A percentile compares a stretch with the other conserved stretches of the same genome.
Conservation (phyloP, 2,329 filamentous ascomycete genomes). For the Pestalotiopsis sp. region DNA sequence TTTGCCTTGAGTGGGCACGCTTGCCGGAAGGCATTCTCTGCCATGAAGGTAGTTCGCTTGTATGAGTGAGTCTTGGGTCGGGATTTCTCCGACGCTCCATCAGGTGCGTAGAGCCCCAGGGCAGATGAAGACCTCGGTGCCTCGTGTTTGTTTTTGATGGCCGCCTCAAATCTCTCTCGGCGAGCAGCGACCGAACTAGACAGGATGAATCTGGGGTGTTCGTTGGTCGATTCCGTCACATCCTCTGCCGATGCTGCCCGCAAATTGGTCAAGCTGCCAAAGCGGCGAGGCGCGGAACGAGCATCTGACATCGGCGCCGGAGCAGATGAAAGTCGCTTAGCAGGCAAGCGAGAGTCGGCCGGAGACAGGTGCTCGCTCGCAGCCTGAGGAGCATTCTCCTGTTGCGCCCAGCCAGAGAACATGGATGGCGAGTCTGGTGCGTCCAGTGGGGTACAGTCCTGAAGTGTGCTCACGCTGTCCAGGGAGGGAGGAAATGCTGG, state of each 20-base stretch:
- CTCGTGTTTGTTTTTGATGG: neutral
- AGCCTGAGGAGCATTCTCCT: neutral
- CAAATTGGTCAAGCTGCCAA: conserved; percentile 13
- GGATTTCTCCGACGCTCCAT: neutral
- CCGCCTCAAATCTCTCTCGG: neutral
- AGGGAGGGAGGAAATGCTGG: conserved; percentile 21
- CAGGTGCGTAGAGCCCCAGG: neutral
- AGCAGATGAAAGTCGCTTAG: conserved; percentile 5
- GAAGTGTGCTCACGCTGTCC: neutral
- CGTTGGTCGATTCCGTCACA: neutral
- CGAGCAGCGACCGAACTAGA: neutral
- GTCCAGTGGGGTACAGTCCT: neutral
- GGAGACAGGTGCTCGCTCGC: neutral
- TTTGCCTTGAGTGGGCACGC: neutral
- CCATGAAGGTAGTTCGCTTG: conserved; percentile 4
- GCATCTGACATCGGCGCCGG: neutral
- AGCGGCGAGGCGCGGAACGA: conserved; percentile 5
- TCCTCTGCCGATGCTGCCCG: neutral
- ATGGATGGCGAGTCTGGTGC: conserved; percentile 9
- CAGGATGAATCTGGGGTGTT: conserved; percentile 3
- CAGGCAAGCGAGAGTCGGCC: conserved; percentile 4
- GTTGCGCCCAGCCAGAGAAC: conserved; percentile 13
- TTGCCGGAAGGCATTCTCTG: conserved; percentile 1
- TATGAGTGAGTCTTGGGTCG: neutral
- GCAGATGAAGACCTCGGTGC: conserved; percentile 2